A percentile compares a stretch with the other conserved stretches of the same genome.
Conservation (phyloP, 371 early-diverging fungal genomes). For the Hamiltosporidium tvaerminnensis region DNA sequence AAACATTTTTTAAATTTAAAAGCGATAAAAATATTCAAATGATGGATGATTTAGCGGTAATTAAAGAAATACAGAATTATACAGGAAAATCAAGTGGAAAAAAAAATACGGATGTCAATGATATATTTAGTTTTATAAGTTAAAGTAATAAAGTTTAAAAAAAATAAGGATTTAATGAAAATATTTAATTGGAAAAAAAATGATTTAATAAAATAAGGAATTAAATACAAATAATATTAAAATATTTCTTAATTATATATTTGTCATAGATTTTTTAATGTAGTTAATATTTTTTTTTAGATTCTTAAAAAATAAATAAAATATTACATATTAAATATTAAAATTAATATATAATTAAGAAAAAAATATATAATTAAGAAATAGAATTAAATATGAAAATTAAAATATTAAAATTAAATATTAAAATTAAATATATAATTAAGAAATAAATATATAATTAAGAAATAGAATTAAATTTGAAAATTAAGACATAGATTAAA, state of each 20-base stretch:
- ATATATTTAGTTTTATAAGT: neutral
- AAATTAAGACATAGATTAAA: neutral
- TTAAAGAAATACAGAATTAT: neutral
- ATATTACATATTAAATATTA: neutral
- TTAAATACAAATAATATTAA: neutral
- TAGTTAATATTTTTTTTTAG: neutral
- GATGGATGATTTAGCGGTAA: neutral
- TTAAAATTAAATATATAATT: neutral
- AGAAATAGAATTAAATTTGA: neutral
- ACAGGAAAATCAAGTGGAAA: neutral
- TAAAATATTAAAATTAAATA: too few relatives aligned
- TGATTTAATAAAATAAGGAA: neutral
- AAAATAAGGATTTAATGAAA: neutral
- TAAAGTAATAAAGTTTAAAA: neutral
- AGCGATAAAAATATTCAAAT: neutral
- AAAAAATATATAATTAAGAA: neutral
- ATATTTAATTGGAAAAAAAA: neutral
- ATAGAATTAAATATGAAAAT: too few relatives aligned
- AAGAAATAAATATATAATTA: neutral
- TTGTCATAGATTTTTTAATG: neutral
- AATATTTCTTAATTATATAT: neutral
- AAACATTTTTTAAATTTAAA: slow-evolving; percentile 1
- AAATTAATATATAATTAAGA: neutral
- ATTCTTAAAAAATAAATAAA: neutral
- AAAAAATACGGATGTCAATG: neutral